phyloP scores from a whole-genome alignment of 202 grass and related monocot species.

The Miscanthus sacchariflorus region DNA sequence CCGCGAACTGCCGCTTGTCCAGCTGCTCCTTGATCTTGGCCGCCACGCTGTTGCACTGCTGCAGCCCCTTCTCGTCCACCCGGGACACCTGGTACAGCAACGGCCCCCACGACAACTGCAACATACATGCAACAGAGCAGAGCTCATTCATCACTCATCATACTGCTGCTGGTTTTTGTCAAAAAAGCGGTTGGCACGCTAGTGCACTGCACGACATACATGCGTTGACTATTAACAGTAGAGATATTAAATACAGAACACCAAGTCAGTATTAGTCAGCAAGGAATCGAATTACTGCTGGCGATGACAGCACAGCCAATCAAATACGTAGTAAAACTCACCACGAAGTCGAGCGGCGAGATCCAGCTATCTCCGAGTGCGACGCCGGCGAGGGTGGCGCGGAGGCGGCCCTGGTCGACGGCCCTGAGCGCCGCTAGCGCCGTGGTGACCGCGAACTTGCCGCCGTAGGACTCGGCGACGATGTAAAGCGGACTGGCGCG shows the following conservation, averaged over 20 bases:
- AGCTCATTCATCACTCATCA: too few species aligned
- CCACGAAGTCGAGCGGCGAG: constrained; percentile 86
- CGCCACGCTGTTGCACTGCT: constrained; percentile 56
- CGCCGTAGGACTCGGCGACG: constrained; percentile 95
- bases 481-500: constrained; percentile 76
- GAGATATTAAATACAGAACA: too few species aligned
- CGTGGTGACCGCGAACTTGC: constrained; percentile 91
- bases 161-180: too few species aligned
- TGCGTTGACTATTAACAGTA: neutral
- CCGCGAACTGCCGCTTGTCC: constrained; percentile 26
- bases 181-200: too few species aligned
- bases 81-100: constrained; percentile 77
- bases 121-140: too few species aligned
- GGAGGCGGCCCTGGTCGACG: constrained; percentile 52
- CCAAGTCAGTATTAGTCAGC: too few species aligned
- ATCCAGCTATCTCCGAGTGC: constrained; percentile 94
- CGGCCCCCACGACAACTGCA: constrained; percentile 84
- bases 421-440: constrained; percentile 67
- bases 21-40: constrained; percentile 58
- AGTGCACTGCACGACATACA: too few species aligned
- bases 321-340: neutral
- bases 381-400: constrained; percentile 71
- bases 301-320: too few species aligned
- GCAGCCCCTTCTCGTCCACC: constrained; percentile 62
- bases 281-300: too few species aligned